A percentile compares a stretch with the other conserved stretches of the same genome.
Conservation (phyloP, 352 stramenopile species). For the Pseudoperonospora humuli region DNA sequence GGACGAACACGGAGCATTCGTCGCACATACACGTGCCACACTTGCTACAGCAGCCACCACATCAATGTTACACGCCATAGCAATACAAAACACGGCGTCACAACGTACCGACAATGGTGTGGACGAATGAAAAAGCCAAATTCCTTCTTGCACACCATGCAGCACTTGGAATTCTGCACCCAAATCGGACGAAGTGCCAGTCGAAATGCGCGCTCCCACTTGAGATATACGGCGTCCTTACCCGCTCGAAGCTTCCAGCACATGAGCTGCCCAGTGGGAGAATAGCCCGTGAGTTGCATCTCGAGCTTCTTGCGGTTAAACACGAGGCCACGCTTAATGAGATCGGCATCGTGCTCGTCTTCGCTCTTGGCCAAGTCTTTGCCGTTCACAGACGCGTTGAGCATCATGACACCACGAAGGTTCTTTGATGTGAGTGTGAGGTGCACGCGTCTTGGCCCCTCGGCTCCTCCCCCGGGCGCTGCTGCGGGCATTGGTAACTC, state of each 20-base stretch:
- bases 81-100: background rate
- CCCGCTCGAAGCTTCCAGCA: slow-evolving; percentile 71
- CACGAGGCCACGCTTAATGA: slow-evolving; percentile 58
- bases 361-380: slow-evolving; percentile 59
- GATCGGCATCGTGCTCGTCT: slow-evolving; percentile 61
- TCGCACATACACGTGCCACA: slow-evolving; percentile 81
- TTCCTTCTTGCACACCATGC: slow-evolving; percentile 65
- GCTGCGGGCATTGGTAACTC: slow-evolving; percentile 60
- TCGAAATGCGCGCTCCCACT: slow-evolving; percentile 77
- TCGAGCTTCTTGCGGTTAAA: slow-evolving; percentile 80
- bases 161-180: slow-evolving; percentile 67
- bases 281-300: slow-evolving; percentile 78
- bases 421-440: slow-evolving; percentile 71
- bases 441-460: slow-evolving; percentile 38
- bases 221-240: slow-evolving; percentile 62
- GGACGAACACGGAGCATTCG: slow-evolving; percentile 73
- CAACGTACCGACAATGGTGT: slow-evolving; percentile 64
- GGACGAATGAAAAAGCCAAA: slow-evolving; percentile 70
- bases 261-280: slow-evolving; percentile 65
- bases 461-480: slow-evolving; percentile 13
- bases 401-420: slow-evolving; percentile 77
- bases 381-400: slow-evolving; percentile 64
- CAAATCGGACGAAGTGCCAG: slow-evolving; percentile 70
- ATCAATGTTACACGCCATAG: slow-evolving; percentile 2
- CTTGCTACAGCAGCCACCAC: slow-evolving; percentile 31